Percentiles rank a stretch among this genome's conserved stretches.
These are phyloP conservation scores for Kluyveromyces wickerhamii DNA, from an alignment of 805 yeast species.

Conservation along the genomic window DNA sequence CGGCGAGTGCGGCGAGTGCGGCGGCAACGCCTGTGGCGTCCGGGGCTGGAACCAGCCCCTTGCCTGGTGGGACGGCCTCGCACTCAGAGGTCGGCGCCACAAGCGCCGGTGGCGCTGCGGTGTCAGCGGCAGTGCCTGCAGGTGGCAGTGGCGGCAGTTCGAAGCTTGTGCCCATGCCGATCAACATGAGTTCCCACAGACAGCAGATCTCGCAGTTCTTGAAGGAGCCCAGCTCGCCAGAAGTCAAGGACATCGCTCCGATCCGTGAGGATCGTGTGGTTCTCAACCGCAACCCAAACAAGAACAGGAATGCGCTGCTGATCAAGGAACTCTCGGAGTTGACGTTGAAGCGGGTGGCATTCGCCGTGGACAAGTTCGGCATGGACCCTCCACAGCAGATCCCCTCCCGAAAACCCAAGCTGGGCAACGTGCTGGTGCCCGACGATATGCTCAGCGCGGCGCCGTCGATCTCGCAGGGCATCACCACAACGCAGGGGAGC, in stretches of 20 bases:
- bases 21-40: conserved; percentile 1
- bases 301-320: conserved; percentile 27
- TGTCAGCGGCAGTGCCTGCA: not conserved
- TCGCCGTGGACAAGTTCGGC: conserved; percentile 64
- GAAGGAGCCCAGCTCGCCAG: conserved; percentile 14
- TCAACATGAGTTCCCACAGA: conserved; percentile 7
- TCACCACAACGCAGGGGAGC: conserved; percentile 38
- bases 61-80: not conserved
- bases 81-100: not conserved
- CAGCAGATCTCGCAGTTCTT: conserved; percentile 11
- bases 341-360: conserved; percentile 56
- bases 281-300: conserved; percentile 39
- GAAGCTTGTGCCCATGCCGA: conserved; percentile 1
- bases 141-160: not conserved
- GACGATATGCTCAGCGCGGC: conserved; percentile 54
- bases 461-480: conserved; percentile 62
- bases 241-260: conserved; percentile 16
- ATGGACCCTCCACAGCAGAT: conserved; percentile 92
- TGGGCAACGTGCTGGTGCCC: conserved; percentile 68
- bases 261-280: conserved; percentile 29
- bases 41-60: too few relatives aligned
- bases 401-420: conserved; percentile 75
- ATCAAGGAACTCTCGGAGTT: conserved; percentile 24
- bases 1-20: conserved; percentile 3
- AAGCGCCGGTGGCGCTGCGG: not conserved